phyloP scores from a whole-genome alignment of 73 alveolate species.

The Blepharisma stoltei region DNA sequence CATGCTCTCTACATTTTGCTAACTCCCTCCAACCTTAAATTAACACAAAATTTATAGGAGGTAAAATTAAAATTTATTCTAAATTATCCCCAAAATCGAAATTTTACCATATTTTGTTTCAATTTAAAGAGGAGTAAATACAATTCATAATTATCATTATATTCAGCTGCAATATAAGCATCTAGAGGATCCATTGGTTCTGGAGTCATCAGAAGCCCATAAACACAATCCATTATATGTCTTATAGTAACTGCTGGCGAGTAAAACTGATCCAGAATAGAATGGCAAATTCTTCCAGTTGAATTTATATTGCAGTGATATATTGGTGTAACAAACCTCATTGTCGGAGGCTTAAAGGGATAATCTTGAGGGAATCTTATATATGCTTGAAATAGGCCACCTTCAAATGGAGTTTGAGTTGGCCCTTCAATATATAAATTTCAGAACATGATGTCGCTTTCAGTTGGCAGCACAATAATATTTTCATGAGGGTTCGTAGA shows the following conservation, averaged over 20 bases:
- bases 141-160: not conserved
- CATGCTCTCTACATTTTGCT: too few relatives aligned
- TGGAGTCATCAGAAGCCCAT: conserved; percentile 61
- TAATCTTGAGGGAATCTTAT: conserved; percentile 46
- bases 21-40: too few relatives aligned
- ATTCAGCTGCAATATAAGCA: conserved; percentile 45
- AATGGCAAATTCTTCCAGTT: conserved; percentile 65
- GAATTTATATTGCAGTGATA: conserved; percentile 54
- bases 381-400: conserved; percentile 43
- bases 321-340: conserved; percentile 48
- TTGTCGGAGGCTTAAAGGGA: conserved; percentile 62
- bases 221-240: conserved; percentile 67
- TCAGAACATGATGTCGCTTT: conserved; percentile 44
- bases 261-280: conserved; percentile 78
- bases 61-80: too few relatives aligned
- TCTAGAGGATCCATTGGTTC: conserved; percentile 46
- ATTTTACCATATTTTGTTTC: too few relatives aligned
- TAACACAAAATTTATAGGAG: too few relatives aligned
- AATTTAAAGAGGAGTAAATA: too few relatives aligned
- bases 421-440: conserved; percentile 45
- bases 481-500: conserved; percentile 13
- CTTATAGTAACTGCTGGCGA: conserved; percentile 72
- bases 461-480: conserved; percentile 37
- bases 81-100: too few relatives aligned
- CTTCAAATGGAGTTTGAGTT: conserved; percentile 40